Base-by-base conservation (phyloP, 106 monocot genomes). In the Allium sativum region DNA sequence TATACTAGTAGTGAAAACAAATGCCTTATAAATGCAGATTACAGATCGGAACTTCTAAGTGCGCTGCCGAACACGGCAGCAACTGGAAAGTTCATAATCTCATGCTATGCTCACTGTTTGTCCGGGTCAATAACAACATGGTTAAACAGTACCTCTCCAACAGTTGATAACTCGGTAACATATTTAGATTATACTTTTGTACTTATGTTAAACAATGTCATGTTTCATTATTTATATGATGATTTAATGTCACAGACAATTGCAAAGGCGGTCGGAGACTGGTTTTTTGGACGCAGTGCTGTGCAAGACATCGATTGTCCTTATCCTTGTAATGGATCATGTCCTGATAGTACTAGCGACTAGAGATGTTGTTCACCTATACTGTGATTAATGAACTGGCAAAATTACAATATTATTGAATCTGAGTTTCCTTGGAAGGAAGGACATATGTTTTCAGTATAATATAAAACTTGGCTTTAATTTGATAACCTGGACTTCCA, bases 251-350 rank as follows among this genome's bases (percentile, higher is more conserved):
- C 80, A 65, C 80, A 98, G 98, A 20, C 82, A 43, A 88, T 98
- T 55, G 82, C 69, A 18, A 83, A 81, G 73, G 91, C 98, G 8
- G 77, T 92, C n/a, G 92, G 87, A 62, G 88, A 98, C 72, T 98
- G 98, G 98, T 98, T 73, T 62, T 82, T 54, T 53, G 82, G 71
- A 8, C 56, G 88, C 12, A 59, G 51, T 13, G 48, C 69, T 9
- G 65, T 78, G 57, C 71, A 72, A 70, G 70, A 62, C 78, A 88
- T 98, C 19, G 98, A 98, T 19, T 92, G 98, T 54, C 69, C 84
- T 44, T 98, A 88, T 57, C 98, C 98, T 53, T 98, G 98, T 62
- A 85, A 98, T 54, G 53, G 65, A 11, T 74, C 92, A 8, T 98
- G 98, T 70, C 79, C 81, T 55, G 79, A 85, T 21, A 13, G 48